Conservation (phyloP, 2,329 filamentous ascomycete species). For the Tolypocladium capitatum region DNA sequence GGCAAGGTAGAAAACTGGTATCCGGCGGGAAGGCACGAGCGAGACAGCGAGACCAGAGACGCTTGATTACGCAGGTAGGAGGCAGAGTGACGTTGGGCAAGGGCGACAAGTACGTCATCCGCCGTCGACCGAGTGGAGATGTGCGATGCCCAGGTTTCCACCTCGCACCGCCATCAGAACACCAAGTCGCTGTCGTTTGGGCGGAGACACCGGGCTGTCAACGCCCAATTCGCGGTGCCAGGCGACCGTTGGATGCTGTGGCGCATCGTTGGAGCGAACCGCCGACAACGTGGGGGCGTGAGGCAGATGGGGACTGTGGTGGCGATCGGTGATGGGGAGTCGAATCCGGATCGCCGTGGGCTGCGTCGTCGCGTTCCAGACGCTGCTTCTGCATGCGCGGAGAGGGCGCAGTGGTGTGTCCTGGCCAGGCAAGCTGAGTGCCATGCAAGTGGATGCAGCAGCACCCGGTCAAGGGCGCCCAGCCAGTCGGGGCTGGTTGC, state of each 20-base stretch:
- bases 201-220: background rate
- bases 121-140: background rate
- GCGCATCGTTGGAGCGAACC: background rate
- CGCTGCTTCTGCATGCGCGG: background rate
- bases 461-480: too few species aligned
- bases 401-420: too few species aligned
- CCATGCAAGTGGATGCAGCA: too few species aligned
- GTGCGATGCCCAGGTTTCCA: background rate
- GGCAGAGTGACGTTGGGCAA: constrained; percentile 20
- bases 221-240: background rate
- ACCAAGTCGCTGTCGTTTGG: background rate
- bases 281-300: background rate
- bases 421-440: too few species aligned
- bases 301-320: background rate
- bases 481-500: too few species aligned
- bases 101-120: constrained; percentile 21
- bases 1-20: background rate
- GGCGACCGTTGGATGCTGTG: background rate
- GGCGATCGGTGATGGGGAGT: background rate
- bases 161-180: background rate
- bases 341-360: background rate
- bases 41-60: constrained; percentile 4
- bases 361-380: background rate
- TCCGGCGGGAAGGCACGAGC: constrained; percentile 3
- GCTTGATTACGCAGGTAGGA: constrained; percentile 8